These are phyloP conservation scores for Penicillium sp. DNA, from an alignment of 2,329 filamentous ascomycete species.

Conservation along the genomic window DNA sequence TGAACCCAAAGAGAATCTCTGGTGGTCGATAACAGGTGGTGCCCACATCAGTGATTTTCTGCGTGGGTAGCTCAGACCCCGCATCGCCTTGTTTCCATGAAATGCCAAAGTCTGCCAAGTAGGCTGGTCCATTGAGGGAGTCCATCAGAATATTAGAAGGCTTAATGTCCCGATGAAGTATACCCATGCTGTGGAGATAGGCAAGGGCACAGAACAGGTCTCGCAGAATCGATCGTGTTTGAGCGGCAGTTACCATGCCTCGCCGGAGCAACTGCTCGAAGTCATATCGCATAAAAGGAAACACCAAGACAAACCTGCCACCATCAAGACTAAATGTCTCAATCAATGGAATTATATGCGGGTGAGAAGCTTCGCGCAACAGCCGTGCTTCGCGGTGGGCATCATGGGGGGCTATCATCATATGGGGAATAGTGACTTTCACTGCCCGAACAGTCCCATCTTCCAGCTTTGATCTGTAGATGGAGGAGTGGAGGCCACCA, in stretches of 20 bases:
- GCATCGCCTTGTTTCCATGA: conserved; percentile 68
- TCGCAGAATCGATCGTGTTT: conserved; percentile 55
- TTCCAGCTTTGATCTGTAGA: conserved; percentile 67
- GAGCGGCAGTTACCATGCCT: conserved; percentile 40
- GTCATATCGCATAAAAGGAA: conserved; percentile 78
- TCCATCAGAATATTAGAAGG: conserved; percentile 81
- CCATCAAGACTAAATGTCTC: conserved; percentile 70
- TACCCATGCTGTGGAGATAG: conserved; percentile 69
- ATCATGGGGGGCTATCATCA: conserved; percentile 77
- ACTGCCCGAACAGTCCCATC: conserved; percentile 62
- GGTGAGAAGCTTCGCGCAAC: conserved; percentile 59
- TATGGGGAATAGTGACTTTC: conserved; percentile 78
- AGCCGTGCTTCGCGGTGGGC: conserved; percentile 77
- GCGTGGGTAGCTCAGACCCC: conserved; percentile 60
- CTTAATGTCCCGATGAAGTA: conserved; percentile 93
- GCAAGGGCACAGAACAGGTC: conserved; percentile 71
- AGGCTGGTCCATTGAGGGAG: conserved; percentile 67
- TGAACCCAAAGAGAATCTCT: conserved; percentile 84
- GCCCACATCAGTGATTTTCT: conserved; percentile 89
- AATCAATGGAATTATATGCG: conserved; percentile 66
- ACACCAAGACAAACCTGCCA: conserved; percentile 73
- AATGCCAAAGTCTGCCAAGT: conserved; percentile 88
- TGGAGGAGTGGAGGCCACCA: conserved; percentile 75
- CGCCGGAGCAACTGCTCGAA: conserved; percentile 66
- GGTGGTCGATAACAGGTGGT: conserved; percentile 89